A percentile compares a stretch with the other conserved stretches of the same genome.
Conservation (phyloP, 2,329 filamentous ascomycete genomes). For the Talaromyces sp. region DNA sequence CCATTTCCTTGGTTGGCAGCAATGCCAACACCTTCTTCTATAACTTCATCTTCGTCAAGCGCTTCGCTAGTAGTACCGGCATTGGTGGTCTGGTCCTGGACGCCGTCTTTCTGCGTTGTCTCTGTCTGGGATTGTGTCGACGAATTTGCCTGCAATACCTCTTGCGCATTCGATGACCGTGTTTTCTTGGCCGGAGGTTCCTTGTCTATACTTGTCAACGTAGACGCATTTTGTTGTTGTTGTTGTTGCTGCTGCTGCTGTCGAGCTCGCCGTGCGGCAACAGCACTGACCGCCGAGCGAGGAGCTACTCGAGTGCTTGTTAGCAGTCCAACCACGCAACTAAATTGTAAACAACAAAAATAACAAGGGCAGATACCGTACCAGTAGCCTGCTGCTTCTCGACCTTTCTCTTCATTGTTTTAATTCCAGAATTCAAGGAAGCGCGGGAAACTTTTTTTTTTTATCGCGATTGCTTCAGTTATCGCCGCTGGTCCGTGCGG, state of each 20-base stretch:
- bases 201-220: slow-evolving; percentile 13
- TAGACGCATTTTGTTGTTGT: slow-evolving; percentile 17
- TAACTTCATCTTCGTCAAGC: neutral
- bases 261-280: slow-evolving; percentile 40
- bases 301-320: slow-evolving; percentile 1
- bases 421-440: neutral
- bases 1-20: neutral
- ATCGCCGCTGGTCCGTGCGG: slow-evolving; percentile 33
- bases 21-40: neutral
- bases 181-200: slow-evolving; percentile 34
- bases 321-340: neutral
- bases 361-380: slow-evolving; percentile 14
- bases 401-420: slow-evolving; percentile 33
- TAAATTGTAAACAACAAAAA: neutral
- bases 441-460: slow-evolving; percentile 8
- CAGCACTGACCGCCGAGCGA: slow-evolving; percentile 29
- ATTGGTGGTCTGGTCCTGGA: neutral
- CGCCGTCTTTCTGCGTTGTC: slow-evolving; percentile 4
- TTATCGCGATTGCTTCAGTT: slow-evolving; percentile 10
- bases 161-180: slow-evolving; percentile 24
- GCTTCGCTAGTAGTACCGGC: slow-evolving; percentile 1
- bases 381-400: slow-evolving; percentile 33
- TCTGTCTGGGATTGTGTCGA: slow-evolving; percentile 17
- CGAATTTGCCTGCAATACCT: slow-evolving; percentile 13
- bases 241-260: slow-evolving; percentile 27